Conservation (phyloP, 164 flowering plant species). For the Magnolia changhungtana region DNA sequence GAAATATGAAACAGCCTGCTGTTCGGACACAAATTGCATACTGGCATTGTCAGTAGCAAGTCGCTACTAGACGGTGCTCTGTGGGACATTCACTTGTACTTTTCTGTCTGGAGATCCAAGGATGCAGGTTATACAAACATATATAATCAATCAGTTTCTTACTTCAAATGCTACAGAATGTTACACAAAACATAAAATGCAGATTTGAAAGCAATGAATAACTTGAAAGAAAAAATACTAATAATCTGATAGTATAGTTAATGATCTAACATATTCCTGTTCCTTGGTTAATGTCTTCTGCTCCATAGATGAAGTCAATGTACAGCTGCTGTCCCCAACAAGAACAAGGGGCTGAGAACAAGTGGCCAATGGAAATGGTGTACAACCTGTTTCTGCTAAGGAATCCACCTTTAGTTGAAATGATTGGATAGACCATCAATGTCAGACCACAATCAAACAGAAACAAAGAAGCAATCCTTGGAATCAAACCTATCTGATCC, state of each 20-base stretch:
- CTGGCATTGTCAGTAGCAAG: no score
- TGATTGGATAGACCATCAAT: background rate
- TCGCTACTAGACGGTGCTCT: no score
- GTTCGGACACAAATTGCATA: no score
- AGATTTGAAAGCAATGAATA: background rate
- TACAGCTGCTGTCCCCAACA: slow-evolving; percentile 11
- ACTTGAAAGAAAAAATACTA: background rate
- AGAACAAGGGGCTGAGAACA: slow-evolving; percentile 14
- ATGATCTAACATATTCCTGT: slow-evolving; percentile 13
- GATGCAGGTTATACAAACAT: background rate
- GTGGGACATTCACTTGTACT: no score
- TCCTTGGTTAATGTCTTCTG: slow-evolving; percentile 7
- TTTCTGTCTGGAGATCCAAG: background rate
- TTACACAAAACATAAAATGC: background rate
- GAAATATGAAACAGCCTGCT: no score
- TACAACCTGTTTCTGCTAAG: slow-evolving; percentile 10
- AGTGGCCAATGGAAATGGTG: slow-evolving; percentile 12
- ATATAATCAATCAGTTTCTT: background rate
- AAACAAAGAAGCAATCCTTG: background rate
- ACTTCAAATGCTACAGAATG: background rate
- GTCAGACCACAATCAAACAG: background rate
- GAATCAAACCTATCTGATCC: slow-evolving; percentile 11
- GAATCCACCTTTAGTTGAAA: background rate
- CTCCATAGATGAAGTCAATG: slow-evolving; percentile 5
- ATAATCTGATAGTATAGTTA: background rate